Evolutionary conservation across 2,329 filamentous ascomycete species (phyloP).

Genomic region (Pestalotiopsis sp.): DNA sequence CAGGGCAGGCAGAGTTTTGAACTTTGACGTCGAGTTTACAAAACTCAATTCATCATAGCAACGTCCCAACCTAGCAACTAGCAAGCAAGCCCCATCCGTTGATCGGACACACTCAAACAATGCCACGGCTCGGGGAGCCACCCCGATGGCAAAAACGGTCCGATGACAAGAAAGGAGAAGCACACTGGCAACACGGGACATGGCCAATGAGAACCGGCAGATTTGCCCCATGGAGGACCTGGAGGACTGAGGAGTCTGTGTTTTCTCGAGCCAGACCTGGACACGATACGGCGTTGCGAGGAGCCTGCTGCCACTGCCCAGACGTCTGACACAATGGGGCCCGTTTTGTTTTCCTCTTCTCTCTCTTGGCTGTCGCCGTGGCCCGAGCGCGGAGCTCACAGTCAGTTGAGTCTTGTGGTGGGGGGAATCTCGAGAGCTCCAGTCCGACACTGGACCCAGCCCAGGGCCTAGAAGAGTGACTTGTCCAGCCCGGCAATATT

Average conservation of each 20-base stretch:
- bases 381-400: conserved; percentile 12
- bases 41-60: conserved; percentile 12
- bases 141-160: conserved; percentile 9
- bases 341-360: not conserved
- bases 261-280: not conserved
- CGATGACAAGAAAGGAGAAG: conserved; percentile 9
- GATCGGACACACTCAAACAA: not conserved
- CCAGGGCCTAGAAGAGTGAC: not conserved
- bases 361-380: conserved; percentile 10
- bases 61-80: not conserved
- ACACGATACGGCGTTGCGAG: not conserved
- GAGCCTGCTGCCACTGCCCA: not conserved
- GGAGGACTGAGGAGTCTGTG: not conserved
- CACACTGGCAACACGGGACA: not conserved
- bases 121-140: not conserved
- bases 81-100: not conserved
- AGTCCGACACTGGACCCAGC: not conserved
- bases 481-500: not conserved
- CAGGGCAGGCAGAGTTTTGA: not conserved
- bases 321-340: not conserved
- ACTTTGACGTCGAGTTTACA: not conserved
- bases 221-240: not conserved
- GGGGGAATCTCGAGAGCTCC: not conserved
- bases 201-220: not conserved
- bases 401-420: not conserved